phyloP scores from a whole-genome alignment of 306 rosid species.

The Spatholobus suberectus region DNA sequence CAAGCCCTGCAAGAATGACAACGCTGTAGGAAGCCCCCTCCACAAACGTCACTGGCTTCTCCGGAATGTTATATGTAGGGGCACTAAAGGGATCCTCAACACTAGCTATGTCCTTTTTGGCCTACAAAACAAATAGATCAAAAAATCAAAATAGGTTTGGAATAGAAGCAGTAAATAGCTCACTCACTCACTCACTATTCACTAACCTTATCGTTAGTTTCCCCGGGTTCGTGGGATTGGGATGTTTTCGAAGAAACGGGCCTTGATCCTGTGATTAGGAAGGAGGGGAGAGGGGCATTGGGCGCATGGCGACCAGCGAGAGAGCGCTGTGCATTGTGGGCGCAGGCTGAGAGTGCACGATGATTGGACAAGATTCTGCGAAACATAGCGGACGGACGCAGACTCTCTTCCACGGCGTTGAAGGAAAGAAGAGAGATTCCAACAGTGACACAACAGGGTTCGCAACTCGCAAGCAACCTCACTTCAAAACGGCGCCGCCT shows the following conservation, averaged over 20 bases:
- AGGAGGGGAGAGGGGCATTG: background rate
- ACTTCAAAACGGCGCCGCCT: constrained; percentile 15
- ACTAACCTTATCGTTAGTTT: background rate
- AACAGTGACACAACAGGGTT: background rate
- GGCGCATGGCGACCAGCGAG: background rate
- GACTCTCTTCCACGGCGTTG: background rate
- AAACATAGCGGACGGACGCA: background rate
- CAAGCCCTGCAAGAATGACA: constrained; percentile 85
- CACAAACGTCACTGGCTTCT: constrained; percentile 84
- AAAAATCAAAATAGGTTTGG: background rate
- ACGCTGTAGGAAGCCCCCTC: constrained; percentile 88
- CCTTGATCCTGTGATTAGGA: background rate
- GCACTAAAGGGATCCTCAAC: constrained; percentile 87
- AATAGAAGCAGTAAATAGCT: background rate
- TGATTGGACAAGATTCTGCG: background rate
- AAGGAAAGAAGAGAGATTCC: background rate
- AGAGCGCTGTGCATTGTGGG: background rate
- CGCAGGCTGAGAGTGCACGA: background rate
- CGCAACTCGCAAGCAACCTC: background rate
- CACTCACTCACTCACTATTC: background rate
- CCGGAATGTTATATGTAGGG: constrained; percentile 92
- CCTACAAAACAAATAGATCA: constrained; percentile 50
- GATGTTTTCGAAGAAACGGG: background rate
- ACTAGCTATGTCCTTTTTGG: constrained; percentile 77
- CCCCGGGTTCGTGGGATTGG: background rate